Evolutionary conservation across 768 basidiomycete genomes (phyloP).

Genomic region (Macrolepiota albuminosa): DNA sequence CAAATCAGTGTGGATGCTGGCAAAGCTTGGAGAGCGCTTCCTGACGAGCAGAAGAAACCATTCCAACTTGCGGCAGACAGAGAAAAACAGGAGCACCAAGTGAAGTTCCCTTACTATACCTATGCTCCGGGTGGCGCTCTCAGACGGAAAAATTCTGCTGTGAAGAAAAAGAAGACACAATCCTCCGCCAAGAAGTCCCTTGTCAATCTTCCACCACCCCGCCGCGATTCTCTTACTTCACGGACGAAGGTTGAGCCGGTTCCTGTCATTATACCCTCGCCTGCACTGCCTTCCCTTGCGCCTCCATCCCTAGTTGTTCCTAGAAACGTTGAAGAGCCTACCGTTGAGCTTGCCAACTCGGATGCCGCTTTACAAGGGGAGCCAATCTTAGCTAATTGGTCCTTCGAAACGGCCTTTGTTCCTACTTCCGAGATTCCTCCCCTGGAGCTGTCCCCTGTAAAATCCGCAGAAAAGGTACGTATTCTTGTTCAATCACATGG

Average conservation of each 20-base stretch:
- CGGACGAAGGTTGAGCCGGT: background rate
- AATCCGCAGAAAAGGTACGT: conserved; percentile 11
- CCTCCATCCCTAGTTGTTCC: background rate
- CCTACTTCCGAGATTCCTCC: conserved; percentile 20
- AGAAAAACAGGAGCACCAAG: conserved; percentile 24
- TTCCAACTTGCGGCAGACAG: conserved; percentile 17
- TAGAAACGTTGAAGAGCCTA: background rate
- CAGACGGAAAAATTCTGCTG: conserved; percentile 9
- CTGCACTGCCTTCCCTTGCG: background rate
- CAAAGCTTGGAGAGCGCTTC: conserved; percentile 23
- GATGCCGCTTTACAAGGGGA: background rate
- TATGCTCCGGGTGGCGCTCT: conserved; percentile 20
- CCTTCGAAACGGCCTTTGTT: conserved; percentile 11
- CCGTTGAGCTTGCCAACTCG: background rate
- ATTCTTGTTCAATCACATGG: background rate
- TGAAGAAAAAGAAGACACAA: conserved; percentile 3
- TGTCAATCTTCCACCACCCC: background rate
- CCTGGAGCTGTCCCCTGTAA: conserved; percentile 15
- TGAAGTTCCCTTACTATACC: conserved; percentile 23
- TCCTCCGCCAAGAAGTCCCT: conserved; percentile 2
- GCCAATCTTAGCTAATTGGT: background rate
- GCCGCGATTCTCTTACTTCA: background rate
- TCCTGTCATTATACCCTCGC: background rate
- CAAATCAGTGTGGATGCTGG: conserved; percentile 29
- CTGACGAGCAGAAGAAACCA: conserved; percentile 17